Conservation (phyloP, 23 red algal species). For the Gracilariopsis chorda region DNA sequence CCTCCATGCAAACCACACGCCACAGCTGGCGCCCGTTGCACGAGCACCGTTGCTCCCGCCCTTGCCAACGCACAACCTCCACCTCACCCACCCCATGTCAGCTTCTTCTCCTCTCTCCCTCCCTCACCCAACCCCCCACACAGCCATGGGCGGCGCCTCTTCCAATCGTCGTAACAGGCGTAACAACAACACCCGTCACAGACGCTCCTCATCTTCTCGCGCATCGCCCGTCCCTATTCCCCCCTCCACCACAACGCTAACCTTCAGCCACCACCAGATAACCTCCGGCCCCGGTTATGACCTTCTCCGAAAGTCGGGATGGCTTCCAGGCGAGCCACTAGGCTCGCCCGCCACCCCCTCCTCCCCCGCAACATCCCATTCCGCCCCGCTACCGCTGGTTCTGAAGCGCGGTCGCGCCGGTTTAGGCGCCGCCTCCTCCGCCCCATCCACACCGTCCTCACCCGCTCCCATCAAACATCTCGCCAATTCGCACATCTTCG, state of each 20-base stretch:
- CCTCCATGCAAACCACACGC: no score
- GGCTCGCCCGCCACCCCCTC: not conserved
- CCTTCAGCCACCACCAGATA: conserved; percentile 24
- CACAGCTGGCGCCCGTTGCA: no score
- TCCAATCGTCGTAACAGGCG: conserved; percentile 1
- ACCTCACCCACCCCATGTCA: not conserved
- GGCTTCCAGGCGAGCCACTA: conserved; percentile 39
- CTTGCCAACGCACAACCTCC: no score
- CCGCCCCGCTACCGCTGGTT: conserved; percentile 22
- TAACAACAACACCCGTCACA: not conserved
- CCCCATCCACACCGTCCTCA: not conserved
- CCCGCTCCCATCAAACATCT: not conserved
- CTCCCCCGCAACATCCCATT: not conserved
- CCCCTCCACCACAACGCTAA: conserved; percentile 1
- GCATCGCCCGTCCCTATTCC: not conserved
- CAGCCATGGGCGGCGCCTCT: conserved; percentile 39
- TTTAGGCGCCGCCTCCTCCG: not conserved
- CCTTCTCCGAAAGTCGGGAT: conserved; percentile 29
- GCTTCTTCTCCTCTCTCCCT: not conserved
- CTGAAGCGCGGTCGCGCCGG: conserved; percentile 33
- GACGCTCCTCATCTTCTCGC: not conserved
- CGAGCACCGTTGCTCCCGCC: no score
- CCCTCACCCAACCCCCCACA: not conserved
- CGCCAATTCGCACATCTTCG: conserved; percentile 26
- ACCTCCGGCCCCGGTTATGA: conserved; percentile 40